Evolutionary conservation across 257 asterid species (phyloP), one percentile per base, ranked within the genome.

Genomic region (Agastache rugosa): DNA sequence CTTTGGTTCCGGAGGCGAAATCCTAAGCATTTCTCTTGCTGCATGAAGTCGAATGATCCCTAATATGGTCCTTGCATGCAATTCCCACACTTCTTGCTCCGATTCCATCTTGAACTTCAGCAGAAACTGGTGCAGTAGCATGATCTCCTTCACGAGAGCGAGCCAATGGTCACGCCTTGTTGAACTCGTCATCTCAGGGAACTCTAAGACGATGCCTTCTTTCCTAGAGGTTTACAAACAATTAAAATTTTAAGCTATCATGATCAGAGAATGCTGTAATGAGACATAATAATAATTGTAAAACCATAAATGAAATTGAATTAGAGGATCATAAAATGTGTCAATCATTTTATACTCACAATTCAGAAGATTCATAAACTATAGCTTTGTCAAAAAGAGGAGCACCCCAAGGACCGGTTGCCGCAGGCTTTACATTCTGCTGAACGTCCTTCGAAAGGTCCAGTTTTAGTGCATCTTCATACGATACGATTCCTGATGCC

Each of bases 391-490:
- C 97, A 11, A 86, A 93, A 35, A 93, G 96, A 67, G 97, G 97
- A 61, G 98, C 97, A 66, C 97, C 98, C 96, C 96, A 93, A 1
- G 97, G 98, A 27, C 97, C 98, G 1, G 97, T 93, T 7, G 94
- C 94, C 6, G 78, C 71, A 41, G 95, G 84, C 77, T 90, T 91
- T 41, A 90, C 81, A 63, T 56, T 83, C 67, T 89, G 91, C 72
- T 82, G 81, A 11, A 53, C 31, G 55, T 86, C 86, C 75, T 86
- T 87, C 0, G 93, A 90, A 69, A 93, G 97, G 81, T 87, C 93
- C 3, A 93, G 82, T 71, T 86, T 93, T 8, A 91, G 47, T 2
- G 98, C 97, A 23, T 86, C 77, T 73, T 90, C 96, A n/a, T 90
- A 91, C 12, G 93, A 83, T 35, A 93, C 65, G 11, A 84, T 75